Evolutionary conservation across 2,329 filamentous ascomycete species (phyloP).

Genomic region (Paecilomyces fulvus): DNA sequence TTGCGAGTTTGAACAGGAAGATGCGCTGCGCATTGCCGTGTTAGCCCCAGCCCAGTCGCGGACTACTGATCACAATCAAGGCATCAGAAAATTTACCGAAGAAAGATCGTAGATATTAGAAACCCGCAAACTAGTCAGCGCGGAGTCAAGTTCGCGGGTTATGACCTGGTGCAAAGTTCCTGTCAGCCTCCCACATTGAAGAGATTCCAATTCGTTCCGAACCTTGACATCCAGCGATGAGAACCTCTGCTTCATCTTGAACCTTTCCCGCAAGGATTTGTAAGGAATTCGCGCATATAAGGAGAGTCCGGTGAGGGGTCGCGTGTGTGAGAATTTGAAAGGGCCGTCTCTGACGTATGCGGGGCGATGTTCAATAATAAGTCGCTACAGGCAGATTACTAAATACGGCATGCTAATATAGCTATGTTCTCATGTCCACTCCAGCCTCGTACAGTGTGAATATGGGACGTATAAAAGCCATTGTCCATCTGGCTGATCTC

Average conservation of each 20-base stretch:
- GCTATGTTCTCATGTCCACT: too few relatives aligned
- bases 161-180: slow-evolving; percentile 59
- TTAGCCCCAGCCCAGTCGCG: background rate
- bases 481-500: background rate
- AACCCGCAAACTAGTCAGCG: slow-evolving; percentile 69
- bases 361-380: slow-evolving; percentile 5
- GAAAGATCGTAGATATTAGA: slow-evolving; percentile 95
- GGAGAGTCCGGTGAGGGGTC: background rate
- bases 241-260: slow-evolving; percentile 50
- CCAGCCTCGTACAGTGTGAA: too few relatives aligned
- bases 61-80: background rate
- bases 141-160: slow-evolving; percentile 77
- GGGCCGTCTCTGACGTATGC: slow-evolving; percentile 12
- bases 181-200: background rate
- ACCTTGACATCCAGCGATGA: slow-evolving; percentile 52
- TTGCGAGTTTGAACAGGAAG: slow-evolving; percentile 89
- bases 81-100: slow-evolving; percentile 42
- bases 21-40: slow-evolving; percentile 52
- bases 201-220: slow-evolving; percentile 5
- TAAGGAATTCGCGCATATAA: background rate
- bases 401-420: too few relatives aligned
- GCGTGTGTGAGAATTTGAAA: background rate
- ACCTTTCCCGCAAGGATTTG: background rate
- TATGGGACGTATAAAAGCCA: too few relatives aligned
- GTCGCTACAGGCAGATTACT: slow-evolving; percentile 1